Conservation (phyloP, 345 rosid genomes). For the Hibiscus mutabilis region DNA sequence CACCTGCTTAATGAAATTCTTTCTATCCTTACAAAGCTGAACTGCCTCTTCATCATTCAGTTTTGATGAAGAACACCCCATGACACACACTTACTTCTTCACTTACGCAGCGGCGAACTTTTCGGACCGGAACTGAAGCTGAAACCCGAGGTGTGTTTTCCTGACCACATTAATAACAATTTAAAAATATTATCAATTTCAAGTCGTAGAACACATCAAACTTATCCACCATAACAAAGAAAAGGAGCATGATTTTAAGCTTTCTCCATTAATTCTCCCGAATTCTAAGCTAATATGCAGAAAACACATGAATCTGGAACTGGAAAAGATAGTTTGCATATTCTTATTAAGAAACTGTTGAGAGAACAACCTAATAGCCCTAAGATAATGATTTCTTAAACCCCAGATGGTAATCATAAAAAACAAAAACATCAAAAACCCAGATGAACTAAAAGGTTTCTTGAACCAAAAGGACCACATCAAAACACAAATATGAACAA, state of each 20-base stretch:
- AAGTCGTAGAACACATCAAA: conserved; percentile 25
- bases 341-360: too few species aligned
- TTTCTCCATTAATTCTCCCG: background rate
- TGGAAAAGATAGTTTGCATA: background rate
- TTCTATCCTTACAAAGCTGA: conserved; percentile 87
- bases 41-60: conserved; percentile 92
- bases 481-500: background rate
- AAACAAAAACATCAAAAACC: background rate
- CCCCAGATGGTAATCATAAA: too few species aligned
- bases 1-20: conserved; percentile 80
- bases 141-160: too few species aligned
- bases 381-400: too few species aligned
- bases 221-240: conserved; percentile 14
- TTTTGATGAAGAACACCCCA: conserved; percentile 95
- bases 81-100: conserved; percentile 24
- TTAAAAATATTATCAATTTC: conserved; percentile 6
- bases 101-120: too few species aligned
- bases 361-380: too few species aligned
- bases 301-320: too few species aligned
- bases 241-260: background rate
- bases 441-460: background rate
- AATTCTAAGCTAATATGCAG: too few species aligned
- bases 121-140: conserved; percentile 16
- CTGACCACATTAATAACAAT: conserved; percentile 31
- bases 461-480: background rate